Percentiles rank a stretch among this genome's conserved stretches.
These are phyloP conservation scores for Euphrasia confusa DNA, from an alignment of 257 asterid species.

Conservation along the genomic window DNA sequence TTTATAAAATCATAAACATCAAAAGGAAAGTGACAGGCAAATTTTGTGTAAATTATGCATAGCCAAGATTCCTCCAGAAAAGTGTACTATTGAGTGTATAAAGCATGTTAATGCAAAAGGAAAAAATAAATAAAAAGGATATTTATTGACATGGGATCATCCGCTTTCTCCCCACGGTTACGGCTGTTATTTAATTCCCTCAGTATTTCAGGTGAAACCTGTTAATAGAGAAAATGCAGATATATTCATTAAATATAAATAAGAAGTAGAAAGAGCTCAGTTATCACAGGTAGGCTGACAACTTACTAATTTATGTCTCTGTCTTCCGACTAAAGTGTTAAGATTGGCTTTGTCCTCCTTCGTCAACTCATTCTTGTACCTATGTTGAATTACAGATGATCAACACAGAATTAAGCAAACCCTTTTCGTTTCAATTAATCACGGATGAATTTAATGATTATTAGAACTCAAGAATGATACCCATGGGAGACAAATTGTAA, in stretches of 20 bases:
- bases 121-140: slow-evolving; percentile 40
- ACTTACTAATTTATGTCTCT: slow-evolving; percentile 78
- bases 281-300: slow-evolving; percentile 13
- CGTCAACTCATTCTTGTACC: slow-evolving; percentile 82
- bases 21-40: not conserved
- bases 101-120: not conserved
- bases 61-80: not conserved
- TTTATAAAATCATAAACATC: not conserved
- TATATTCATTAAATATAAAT: not conserved
- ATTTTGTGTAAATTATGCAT: not conserved
- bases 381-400: slow-evolving; percentile 20
- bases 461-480: slow-evolving; percentile 2
- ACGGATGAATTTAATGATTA: not conserved
- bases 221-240: slow-evolving; percentile 30
- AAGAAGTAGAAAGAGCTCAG: slow-evolving; percentile 1
- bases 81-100: no score
- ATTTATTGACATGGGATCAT: slow-evolving; percentile 65
- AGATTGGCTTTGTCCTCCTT: slow-evolving; percentile 77
- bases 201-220: slow-evolving; percentile 91
- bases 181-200: slow-evolving; percentile 86
- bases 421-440: slow-evolving; percentile 5
- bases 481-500: not conserved
- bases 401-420: slow-evolving; percentile 10
- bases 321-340: slow-evolving; percentile 55
- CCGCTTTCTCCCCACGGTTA: slow-evolving; percentile 88